Evolutionary conservation across 805 yeast species (phyloP), one percentile per base, ranked within the genome.

Genomic region (Starmerella apis): DNA sequence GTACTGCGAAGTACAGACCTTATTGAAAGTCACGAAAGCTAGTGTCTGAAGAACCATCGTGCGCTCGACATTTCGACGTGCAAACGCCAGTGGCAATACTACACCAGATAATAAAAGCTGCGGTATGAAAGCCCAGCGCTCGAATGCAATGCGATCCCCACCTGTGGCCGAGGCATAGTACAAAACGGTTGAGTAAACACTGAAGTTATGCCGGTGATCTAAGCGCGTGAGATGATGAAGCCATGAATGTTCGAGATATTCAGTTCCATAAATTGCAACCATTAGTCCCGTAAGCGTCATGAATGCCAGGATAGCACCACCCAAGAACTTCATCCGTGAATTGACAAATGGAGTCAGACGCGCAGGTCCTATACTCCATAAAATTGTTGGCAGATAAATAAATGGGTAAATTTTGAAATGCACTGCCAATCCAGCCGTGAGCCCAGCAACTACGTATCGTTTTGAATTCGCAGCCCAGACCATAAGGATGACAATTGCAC

Each of bases 161-260:
- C 46, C 39, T 28, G 48, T 45, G 10, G 60, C 57, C 24, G 58
- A 53, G n/a, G 67, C 59, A 56, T 65, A 64, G 55, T 70, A 70
- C 36, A 92, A 68, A 20, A 81, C 69, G 11, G 86, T 69, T 63
- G 88, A 84, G 75, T 88, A 92, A 2, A 88, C 71, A 4, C 95
- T 85, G 63, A 92, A 92, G 66, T 92, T 92, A 67, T 92, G 98
- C 43, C 98, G 77, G 65, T 92, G 98, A 64, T 92, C 98, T 3
- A 86, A 66, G 53, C 98, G 71, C 8, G 77, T 71, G 37, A 90
- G 68, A 65, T 90, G 98, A 63, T 90, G 88, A 4, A 86, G 61
- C 62, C 85, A 87, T 0, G 96, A 75, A 58, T 90, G 84, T 37
- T 77, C 70, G 11, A 92, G 52, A 62, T 81, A 90, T 55, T 85